These are phyloP conservation scores for Mallotus repandus DNA, from an alignment of 441 rosid species.

Conservation along the genomic window DNA sequence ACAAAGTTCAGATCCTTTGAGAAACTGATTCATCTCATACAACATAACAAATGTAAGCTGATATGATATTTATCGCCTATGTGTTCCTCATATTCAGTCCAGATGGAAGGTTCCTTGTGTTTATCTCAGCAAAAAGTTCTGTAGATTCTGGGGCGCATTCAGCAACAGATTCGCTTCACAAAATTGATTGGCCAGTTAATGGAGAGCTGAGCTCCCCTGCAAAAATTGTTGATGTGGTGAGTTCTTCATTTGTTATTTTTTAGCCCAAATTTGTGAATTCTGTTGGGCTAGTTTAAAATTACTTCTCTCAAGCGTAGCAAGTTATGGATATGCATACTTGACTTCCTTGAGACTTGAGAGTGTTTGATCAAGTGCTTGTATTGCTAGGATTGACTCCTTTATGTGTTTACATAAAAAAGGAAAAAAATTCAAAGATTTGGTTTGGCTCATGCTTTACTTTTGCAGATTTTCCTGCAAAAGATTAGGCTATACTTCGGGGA, in stretches of 20 bases:
- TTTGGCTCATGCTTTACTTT: too few relatives aligned
- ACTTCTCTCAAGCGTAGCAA: too few relatives aligned
- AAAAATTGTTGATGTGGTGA: conserved; percentile 72
- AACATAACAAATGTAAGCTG: conserved; percentile 25
- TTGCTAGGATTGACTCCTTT: too few relatives aligned
- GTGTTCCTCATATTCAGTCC: conserved; percentile 52
- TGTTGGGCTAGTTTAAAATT: not conserved
- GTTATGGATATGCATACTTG: too few relatives aligned
- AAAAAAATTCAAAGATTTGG: too few relatives aligned
- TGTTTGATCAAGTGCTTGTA: too few relatives aligned
- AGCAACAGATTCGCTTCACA: conserved; percentile 78
- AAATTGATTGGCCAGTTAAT: conserved; percentile 73
- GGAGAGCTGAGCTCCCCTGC: conserved; percentile 31
- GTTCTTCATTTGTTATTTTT: conserved; percentile 22
- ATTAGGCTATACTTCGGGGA: too few relatives aligned
- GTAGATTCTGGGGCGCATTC: conserved; percentile 82
- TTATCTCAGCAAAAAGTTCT: conserved; percentile 67
- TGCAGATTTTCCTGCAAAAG: too few relatives aligned
- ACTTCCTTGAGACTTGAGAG: too few relatives aligned
- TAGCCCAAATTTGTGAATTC: not conserved
- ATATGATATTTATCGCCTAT: conserved; percentile 2
- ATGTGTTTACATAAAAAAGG: too few relatives aligned
- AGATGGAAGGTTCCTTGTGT: conserved; percentile 78
- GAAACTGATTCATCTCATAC: conserved; percentile 69
- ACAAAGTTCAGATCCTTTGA: conserved; percentile 55